Conservation (phyloP, 2,329 filamentous ascomycete genomes). For the Cordyceps cateniannulata region DNA sequence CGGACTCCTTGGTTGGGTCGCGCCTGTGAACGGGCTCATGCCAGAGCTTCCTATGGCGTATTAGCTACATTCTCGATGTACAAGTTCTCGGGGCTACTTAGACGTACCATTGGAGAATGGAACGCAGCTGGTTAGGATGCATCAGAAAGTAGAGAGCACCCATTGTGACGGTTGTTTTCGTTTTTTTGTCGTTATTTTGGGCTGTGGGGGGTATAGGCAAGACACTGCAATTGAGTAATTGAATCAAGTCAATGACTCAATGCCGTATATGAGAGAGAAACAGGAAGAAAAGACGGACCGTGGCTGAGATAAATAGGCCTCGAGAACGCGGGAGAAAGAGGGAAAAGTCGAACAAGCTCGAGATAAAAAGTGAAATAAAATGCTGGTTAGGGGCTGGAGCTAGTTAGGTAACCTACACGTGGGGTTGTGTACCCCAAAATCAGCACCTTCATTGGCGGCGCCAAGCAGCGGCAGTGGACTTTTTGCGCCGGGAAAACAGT, state of each 20-base stretch:
- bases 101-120: constrained; percentile 80
- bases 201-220: neutral
- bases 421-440: neutral
- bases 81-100: neutral
- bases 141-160: constrained; percentile 63
- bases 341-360: neutral
- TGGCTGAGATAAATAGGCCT: neutral
- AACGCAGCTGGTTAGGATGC: constrained; percentile 71
- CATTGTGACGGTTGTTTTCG: constrained; percentile 38
- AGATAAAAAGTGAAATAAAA: neutral
- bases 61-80: constrained; percentile 13
- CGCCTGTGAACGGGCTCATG: constrained; percentile 89
- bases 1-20: constrained; percentile 66
- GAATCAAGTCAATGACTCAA: neutral
- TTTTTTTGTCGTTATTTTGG: neutral
- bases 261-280: neutral
- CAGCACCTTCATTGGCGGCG: neutral
- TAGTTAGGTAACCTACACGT: neutral
- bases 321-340: neutral
- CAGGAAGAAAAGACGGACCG: neutral
- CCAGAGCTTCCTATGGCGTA: constrained; percentile 74
- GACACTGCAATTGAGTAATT: neutral
- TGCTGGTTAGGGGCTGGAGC: neutral
- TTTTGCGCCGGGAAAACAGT: neutral
- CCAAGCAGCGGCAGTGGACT: neutral